A percentile compares a stretch with the other conserved stretches of the same genome.
These are phyloP conservation scores for Chaetomium tenue DNA, from an alignment of 495 filamentous ascomycete genomes.

Conservation along the genomic window DNA sequence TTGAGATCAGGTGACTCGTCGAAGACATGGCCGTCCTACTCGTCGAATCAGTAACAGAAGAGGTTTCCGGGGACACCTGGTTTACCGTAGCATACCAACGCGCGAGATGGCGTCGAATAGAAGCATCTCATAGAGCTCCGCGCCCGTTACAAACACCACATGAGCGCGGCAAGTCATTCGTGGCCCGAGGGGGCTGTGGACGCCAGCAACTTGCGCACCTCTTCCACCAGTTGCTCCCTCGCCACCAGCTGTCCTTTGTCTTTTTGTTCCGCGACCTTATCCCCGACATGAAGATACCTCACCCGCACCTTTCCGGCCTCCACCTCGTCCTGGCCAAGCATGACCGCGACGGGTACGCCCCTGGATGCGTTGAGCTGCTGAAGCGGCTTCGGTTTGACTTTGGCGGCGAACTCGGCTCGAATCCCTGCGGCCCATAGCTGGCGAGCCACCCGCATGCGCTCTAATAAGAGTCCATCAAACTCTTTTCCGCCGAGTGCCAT, in stretches of 20 bases:
- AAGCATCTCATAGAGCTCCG: no score
- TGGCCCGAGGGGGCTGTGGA: no score
- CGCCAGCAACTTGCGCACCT: slow-evolving; percentile 53
- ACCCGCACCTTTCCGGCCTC: slow-evolving; percentile 70
- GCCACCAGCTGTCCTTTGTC: slow-evolving; percentile 61
- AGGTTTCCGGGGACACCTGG: no score
- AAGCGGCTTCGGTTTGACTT: slow-evolving; percentile 72
- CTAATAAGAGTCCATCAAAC: slow-evolving; percentile 67
- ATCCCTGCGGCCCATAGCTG: slow-evolving; percentile 78
- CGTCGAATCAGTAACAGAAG: no score
- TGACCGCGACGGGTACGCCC: slow-evolving; percentile 69
- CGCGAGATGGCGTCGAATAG: no score
- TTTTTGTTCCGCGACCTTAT: slow-evolving; percentile 70
- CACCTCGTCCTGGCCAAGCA: slow-evolving; percentile 78
- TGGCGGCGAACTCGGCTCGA: slow-evolving; percentile 70
- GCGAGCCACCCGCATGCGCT: slow-evolving; percentile 72
- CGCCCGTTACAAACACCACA: no score
- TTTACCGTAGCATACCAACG: no score
- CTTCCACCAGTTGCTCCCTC: slow-evolving; percentile 55
- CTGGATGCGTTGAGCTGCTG: slow-evolving; percentile 79
- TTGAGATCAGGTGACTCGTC: no score
- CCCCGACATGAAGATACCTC: slow-evolving; percentile 67
- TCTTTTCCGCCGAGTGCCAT: slow-evolving; percentile 91
- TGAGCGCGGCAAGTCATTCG: no score
- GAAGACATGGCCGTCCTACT: no score